A percentile compares a stretch with the other conserved stretches of the same genome.
Evolutionary conservation across 495 filamentous ascomycete genomes (phyloP).

Genomic region (Emericellopsis terricola): DNA sequence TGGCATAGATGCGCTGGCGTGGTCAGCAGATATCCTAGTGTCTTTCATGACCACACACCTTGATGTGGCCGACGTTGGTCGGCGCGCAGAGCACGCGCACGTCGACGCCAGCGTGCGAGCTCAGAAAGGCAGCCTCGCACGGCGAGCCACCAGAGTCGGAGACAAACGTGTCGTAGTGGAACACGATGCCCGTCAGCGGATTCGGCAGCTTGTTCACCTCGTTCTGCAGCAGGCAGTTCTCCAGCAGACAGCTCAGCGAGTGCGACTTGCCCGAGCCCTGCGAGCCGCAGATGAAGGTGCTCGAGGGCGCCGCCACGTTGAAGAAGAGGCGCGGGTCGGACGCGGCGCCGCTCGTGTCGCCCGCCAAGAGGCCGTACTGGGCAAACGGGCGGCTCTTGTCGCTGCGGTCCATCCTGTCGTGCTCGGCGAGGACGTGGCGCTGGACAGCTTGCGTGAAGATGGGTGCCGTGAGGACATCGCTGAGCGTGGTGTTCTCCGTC

Average conservation of each 20-base stretch:
- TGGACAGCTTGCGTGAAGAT: not conserved
- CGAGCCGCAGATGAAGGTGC: slow-evolving; percentile 57
- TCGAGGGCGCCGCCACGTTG: slow-evolving; percentile 50
- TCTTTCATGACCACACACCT: slow-evolving; percentile 8
- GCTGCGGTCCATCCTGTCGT: too few relatives aligned
- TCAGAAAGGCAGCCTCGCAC: slow-evolving; percentile 54
- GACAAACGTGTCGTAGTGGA: slow-evolving; percentile 49
- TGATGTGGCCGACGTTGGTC: slow-evolving; percentile 33
- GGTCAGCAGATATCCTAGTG: not conserved
- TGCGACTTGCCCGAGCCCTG: slow-evolving; percentile 68
- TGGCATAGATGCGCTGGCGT: slow-evolving; percentile 13
- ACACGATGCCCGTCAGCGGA: slow-evolving; percentile 46
- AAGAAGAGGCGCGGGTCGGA: slow-evolving; percentile 37
- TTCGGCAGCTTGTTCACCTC: slow-evolving; percentile 18
- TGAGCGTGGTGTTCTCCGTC: not conserved
- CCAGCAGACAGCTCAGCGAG: slow-evolving; percentile 50
- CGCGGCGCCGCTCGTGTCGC: slow-evolving; percentile 7
- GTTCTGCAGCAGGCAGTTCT: slow-evolving; percentile 36
- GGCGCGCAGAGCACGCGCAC: slow-evolving; percentile 47
- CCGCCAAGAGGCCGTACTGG: slow-evolving; percentile 24
- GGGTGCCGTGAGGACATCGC: not conserved
- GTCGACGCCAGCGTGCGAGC: slow-evolving; percentile 30
- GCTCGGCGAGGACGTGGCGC: not conserved
- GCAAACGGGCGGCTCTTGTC: slow-evolving; percentile 8
- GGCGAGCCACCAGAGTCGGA: slow-evolving; percentile 31